These are phyloP conservation scores for Aphanocladium album DNA, from an alignment of 2,329 filamentous ascomycete genomes.

Conservation along the genomic window DNA sequence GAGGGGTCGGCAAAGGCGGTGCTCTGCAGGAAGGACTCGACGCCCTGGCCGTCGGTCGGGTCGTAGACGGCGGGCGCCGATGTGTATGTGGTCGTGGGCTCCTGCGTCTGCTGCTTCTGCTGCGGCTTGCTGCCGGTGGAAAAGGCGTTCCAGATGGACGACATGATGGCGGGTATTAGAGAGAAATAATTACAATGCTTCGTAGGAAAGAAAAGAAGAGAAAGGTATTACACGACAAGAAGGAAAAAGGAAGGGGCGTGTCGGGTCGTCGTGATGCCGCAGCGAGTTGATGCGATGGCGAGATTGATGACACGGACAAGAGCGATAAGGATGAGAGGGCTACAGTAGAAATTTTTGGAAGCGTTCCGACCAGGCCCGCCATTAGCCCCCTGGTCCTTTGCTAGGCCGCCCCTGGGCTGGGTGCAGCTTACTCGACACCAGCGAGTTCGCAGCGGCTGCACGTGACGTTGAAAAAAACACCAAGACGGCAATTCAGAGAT, in stretches of 20 bases:
- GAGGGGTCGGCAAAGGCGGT: constrained; percentile 79
- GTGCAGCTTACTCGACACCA: background rate
- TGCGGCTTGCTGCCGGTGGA: constrained; percentile 53
- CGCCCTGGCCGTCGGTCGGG: constrained; percentile 68
- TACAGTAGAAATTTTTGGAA: constrained; percentile 13
- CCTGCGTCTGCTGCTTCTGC: constrained; percentile 29
- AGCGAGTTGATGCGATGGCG: background rate
- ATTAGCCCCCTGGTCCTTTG: background rate
- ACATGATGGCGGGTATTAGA: constrained; percentile 37
- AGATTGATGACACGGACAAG: constrained; percentile 1
- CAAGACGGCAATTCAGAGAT: too few species aligned
- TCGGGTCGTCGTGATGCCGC: background rate
- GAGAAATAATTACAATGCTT: constrained; percentile 1
- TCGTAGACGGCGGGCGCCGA: constrained; percentile 59
- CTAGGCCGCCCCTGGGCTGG: background rate
- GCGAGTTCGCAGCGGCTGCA: background rate
- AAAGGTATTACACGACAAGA: background rate
- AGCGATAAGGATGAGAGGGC: background rate
- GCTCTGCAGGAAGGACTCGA: constrained; percentile 77
- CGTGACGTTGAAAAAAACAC: constrained; percentile 1
- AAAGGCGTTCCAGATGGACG: constrained; percentile 56
- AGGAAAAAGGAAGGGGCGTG: background rate
- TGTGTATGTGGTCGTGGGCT: constrained; percentile 36
- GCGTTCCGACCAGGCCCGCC: constrained; percentile 5
- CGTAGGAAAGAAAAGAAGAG: background rate